These are phyloP conservation scores for Globomyces pollinis-pini DNA, from an alignment of 192 early-diverging fungal species.

Conservation along the genomic window DNA sequence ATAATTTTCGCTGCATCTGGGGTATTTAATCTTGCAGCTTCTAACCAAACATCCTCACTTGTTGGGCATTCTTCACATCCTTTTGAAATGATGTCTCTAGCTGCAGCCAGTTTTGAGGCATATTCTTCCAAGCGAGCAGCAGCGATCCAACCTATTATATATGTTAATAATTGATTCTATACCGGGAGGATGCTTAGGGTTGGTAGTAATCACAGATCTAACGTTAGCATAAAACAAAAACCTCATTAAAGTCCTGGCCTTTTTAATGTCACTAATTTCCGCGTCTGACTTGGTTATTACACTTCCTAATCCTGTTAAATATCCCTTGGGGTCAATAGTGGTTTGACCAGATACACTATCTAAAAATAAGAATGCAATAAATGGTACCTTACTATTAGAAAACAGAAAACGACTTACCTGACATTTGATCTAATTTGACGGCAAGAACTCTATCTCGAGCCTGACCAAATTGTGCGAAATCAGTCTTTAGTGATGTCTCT, in stretches of 20 bases:
- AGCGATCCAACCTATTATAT: constrained; percentile 99
- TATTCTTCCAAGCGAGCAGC: constrained; percentile 94
- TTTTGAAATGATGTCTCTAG: constrained; percentile 77
- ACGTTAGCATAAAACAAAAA: constrained; percentile 89
- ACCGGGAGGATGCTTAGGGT: constrained; percentile 94
- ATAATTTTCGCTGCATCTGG: constrained; percentile 79
- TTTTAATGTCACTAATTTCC: constrained; percentile 81
- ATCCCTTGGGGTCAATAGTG: constrained; percentile 91
- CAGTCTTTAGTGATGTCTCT: constrained; percentile 59
- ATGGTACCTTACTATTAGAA: not conserved
- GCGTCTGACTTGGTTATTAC: constrained; percentile 71
- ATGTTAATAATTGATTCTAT: no score
- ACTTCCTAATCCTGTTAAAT: constrained; percentile 86
- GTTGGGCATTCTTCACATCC: constrained; percentile 93
- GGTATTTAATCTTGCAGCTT: constrained; percentile 83
- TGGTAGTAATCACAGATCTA: constrained; percentile 85
- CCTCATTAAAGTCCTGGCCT: constrained; percentile 76
- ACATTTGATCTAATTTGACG: constrained; percentile 83
- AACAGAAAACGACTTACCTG: constrained; percentile 36
- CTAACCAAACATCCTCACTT: constrained; percentile 95
- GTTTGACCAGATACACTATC: constrained; percentile 63
- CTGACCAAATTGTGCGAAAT: constrained; percentile 88
- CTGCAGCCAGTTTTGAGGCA: constrained; percentile 73
- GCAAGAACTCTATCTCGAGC: constrained; percentile 87
- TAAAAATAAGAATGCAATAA: not conserved